phyloP scores from a whole-genome alignment of 495 filamentous ascomycete species.

The Ascodesmis nigricans region DNA sequence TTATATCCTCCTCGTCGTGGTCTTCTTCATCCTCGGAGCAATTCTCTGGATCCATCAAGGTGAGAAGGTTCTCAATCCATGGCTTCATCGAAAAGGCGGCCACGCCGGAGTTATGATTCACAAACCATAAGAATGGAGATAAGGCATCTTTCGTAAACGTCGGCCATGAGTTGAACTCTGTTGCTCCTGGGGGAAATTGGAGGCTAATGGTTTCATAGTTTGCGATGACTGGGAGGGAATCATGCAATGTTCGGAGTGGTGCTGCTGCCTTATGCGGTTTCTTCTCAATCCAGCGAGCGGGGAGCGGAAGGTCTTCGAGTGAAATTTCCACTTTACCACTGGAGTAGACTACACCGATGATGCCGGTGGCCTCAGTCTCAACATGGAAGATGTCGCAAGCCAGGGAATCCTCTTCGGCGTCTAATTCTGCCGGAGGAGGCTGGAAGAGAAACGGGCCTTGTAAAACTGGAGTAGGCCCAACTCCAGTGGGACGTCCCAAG shows the following conservation, averaged over 20 bases:
- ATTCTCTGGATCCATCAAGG: slow-evolving; percentile 16
- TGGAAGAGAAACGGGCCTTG: slow-evolving; percentile 21
- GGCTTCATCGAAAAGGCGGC: slow-evolving; percentile 18
- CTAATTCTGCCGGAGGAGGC: slow-evolving; percentile 15
- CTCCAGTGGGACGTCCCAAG: slow-evolving; percentile 9
- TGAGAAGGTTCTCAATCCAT: slow-evolving; percentile 12
- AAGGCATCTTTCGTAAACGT: slow-evolving; percentile 15
- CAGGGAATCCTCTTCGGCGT: slow-evolving; percentile 8
- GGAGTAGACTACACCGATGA: slow-evolving; percentile 18
- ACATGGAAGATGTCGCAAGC: slow-evolving; percentile 22
- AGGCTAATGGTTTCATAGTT: slow-evolving; percentile 18
- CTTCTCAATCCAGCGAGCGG: slow-evolving; percentile 18
- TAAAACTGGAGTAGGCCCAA: slow-evolving; percentile 11
- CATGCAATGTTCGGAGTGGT: no score
- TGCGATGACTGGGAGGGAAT: slow-evolving; percentile 14
- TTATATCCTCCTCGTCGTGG: slow-evolving; percentile 14
- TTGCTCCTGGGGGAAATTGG: background rate
- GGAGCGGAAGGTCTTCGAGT: slow-evolving; percentile 13
- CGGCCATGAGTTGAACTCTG: slow-evolving; percentile 13
- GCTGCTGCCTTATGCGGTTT: slow-evolving; percentile 3
- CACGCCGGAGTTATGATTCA: slow-evolving; percentile 18
- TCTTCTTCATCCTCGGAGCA: no score
- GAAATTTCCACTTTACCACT: slow-evolving; percentile 19
- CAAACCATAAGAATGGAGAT: slow-evolving; percentile 14
- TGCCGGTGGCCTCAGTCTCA: slow-evolving; percentile 10